Base-by-base conservation (phyloP, 1,139 yeast genomes). In the Blastobotrys persicus region DNA sequence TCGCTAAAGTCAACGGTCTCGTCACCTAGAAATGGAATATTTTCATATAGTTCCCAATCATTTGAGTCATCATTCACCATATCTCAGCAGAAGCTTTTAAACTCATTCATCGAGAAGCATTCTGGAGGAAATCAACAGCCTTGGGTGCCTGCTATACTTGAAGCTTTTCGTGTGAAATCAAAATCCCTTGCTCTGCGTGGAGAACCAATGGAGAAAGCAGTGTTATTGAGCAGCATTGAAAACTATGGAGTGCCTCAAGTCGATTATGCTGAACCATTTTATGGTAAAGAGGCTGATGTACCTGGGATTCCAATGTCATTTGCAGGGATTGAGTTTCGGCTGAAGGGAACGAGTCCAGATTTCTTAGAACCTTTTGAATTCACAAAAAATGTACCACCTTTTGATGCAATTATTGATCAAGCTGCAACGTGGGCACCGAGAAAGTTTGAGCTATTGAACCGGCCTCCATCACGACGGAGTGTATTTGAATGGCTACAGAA, bases 181-280 rank as follows among this genome's bases (percentile, higher is more conserved):
- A 37, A 19, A 18, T 13, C 41, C 3, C 28, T 37, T 7, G 41
- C 13, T 4, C 41, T 19, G 3, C 12, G n/a, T 6, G 12, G 16
- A 26, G 41, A 19, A 5, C 41, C 41, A 52, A 12, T 39, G 52
- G 2, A 34, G 45, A n/a, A 31, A 40, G 2, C 42, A 44, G 4
- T 58, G 7, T 66, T 78, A 1, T 47, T 66, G 13, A 62, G 69
- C 13, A 64, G 72, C 1, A 69, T 84, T 37, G 78, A 76, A 26
- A 59, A 65, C 0, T 59, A 64, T 31, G 83, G 82, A 0, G 58
- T 77, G 4, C 75, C 85, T 1, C 72, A 76, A 54, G 68, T 79
- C 9, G 75, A 80, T 17, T 84, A 85, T 60, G 54, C 59, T 1
- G 85, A 79, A 52, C 96, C 96, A 0, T 80, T 69, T 56, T 89